Conservation (phyloP, 2,329 filamentous ascomycete genomes). For the Aspergillus arachidicola region DNA sequence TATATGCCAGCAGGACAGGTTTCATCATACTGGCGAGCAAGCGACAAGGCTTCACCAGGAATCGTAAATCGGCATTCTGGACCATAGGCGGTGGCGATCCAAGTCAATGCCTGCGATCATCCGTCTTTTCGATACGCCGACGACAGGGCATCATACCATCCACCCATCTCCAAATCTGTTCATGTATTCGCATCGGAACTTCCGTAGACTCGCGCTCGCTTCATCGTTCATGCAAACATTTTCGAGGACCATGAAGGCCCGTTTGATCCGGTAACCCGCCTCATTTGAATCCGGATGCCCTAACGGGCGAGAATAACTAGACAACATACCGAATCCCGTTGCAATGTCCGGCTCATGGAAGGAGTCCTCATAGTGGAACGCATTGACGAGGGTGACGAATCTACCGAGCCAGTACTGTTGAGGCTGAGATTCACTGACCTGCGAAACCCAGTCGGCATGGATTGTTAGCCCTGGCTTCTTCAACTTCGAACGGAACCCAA, state of each 20-base stretch:
- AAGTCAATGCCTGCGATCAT: neutral
- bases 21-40: neutral
- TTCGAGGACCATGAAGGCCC: constrained; percentile 39
- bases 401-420: constrained; percentile 36
- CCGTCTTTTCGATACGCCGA: neutral
- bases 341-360: constrained; percentile 32
- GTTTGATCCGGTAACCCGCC: constrained; percentile 29
- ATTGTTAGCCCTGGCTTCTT: constrained; percentile 13
- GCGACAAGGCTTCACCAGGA: neutral
- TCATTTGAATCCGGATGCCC: constrained; percentile 12
- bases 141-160: constrained; percentile 14
- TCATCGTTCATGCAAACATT: constrained; percentile 37
- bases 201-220: constrained; percentile 35
- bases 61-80: neutral
- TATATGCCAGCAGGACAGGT: neutral
- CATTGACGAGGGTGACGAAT: constrained; percentile 33
- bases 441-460: constrained; percentile 2
- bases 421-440: constrained; percentile 30
- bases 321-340: constrained; percentile 29
- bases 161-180: constrained; percentile 23
- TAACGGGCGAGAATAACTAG: constrained; percentile 23
- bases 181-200: constrained; percentile 32
- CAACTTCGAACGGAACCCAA: constrained; percentile 1
- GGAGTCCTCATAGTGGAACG: constrained; percentile 35
- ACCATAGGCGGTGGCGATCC: neutral